Evolutionary conservation across 2,329 filamentous ascomycete species (phyloP), one percentile per base, ranked within the genome.

Genomic region (Achaetomium macrosporum): DNA sequence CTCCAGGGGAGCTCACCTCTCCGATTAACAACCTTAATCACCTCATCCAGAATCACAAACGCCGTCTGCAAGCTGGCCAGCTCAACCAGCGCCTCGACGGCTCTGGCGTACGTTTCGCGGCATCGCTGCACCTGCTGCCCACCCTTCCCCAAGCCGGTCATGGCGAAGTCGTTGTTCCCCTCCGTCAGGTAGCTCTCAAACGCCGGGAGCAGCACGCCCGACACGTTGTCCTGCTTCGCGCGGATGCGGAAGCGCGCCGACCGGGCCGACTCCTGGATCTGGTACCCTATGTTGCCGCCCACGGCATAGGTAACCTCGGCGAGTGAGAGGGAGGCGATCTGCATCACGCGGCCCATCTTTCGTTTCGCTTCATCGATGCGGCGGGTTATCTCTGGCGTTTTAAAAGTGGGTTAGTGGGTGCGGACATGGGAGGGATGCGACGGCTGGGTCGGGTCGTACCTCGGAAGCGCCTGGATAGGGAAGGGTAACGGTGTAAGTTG

Each of bases 301-400:
- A 96, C 90, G 25, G 93, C 93, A 66, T 99, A 99, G 45, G 90
- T 95, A 52, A 99, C 93, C 74, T 97, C 93, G 55, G 93, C 93
- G 16, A 99, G 81, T 41, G 92, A 97, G 74, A 99, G 97, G 42
- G 93, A 91, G 39, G 93, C 93, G 66, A 99, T 95, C 71, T 97
- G 92, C 93, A 99, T 99, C 36, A 99, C 93, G 33, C 92, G 83
- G 53, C 93, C 93, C 92, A 99, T 99, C 77, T 99, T 99, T 64
- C 91, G 88, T 74, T 99, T 99, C 40, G 93, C 93, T 71, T 99
- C 93, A 75, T 99, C 92, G 72, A 99, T 99, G 66, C 93, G 87
- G 69, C 85, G 84, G 46, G 93, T 96, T 66, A 99, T 99, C 66
- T 99, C 93, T 89, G 40, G 31, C 19, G 17, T 20, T 8, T 3